These are phyloP conservation scores for Eucalyptus marginata DNA, from an alignment of 345 rosid species.

Conservation along the genomic window DNA sequence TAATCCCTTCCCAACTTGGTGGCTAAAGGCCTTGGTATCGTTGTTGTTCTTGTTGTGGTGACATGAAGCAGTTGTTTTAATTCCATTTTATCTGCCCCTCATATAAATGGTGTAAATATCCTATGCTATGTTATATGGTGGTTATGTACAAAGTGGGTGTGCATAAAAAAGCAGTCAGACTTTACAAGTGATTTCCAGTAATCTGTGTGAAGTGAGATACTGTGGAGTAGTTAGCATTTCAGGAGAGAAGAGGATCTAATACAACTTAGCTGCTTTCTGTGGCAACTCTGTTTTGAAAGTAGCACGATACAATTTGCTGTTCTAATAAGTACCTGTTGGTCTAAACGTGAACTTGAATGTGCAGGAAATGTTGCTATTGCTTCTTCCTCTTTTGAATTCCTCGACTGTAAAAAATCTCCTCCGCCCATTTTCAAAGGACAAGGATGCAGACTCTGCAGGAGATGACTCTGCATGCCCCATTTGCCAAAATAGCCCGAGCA, in stretches of 20 bases:
- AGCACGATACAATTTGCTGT: not conserved
- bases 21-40: not conserved
- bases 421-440: constrained; percentile 78
- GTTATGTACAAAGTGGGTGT: not conserved
- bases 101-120: not conserved
- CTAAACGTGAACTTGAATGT: not conserved
- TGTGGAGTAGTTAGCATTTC: not conserved
- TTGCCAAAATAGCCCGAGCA: constrained; percentile 68
- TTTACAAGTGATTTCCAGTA: not conserved
- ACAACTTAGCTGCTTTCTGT: not conserved
- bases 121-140: not conserved
- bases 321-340: not conserved
- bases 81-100: not conserved
- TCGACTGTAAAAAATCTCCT: constrained; percentile 66
- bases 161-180: not conserved
- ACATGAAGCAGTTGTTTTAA: not conserved
- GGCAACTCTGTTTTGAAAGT: not conserved
- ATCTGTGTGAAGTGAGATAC: not conserved
- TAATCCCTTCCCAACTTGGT: not conserved
- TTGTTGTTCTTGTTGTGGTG: not conserved
- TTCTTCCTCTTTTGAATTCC: constrained; percentile 96
- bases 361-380: constrained; percentile 93
- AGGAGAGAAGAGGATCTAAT: not conserved
- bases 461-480: constrained; percentile 69
- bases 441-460: constrained; percentile 41